A percentile compares a stretch with the other conserved stretches of the same genome.
These are phyloP conservation scores for Periconia sp. DNA, from an alignment of 2,329 filamentous ascomycete species.

Conservation along the genomic window DNA sequence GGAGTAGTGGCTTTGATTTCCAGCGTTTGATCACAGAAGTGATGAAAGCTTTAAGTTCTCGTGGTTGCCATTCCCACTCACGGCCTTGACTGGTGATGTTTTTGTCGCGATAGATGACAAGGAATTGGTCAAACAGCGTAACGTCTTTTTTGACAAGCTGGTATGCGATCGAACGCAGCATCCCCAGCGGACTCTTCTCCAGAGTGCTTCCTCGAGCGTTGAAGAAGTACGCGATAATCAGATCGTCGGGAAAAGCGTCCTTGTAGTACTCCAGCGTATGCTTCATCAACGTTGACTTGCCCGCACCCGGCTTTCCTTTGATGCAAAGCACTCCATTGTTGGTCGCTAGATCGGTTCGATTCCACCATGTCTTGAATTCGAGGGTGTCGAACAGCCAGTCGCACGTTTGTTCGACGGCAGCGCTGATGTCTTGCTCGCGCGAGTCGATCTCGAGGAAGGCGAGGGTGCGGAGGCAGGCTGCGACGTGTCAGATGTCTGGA, in stretches of 20 bases:
- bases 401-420: slow-evolving; percentile 6
- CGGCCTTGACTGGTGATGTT: slow-evolving; percentile 9
- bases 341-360: neutral
- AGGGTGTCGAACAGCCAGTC: slow-evolving; percentile 7
- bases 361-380: slow-evolving; percentile 6
- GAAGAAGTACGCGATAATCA: slow-evolving; percentile 19
- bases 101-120: slow-evolving; percentile 5
- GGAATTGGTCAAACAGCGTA: slow-evolving; percentile 3
- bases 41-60: slow-evolving; percentile 8
- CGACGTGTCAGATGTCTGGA: slow-evolving; percentile 5
- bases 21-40: slow-evolving; percentile 18
- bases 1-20: slow-evolving; percentile 13
- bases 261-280: slow-evolving; percentile 7
- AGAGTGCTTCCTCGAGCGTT: slow-evolving; percentile 15
- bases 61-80: slow-evolving; percentile 5
- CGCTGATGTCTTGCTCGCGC: slow-evolving; percentile 5
- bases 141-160: slow-evolving; percentile 17
- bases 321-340: slow-evolving; percentile 46
- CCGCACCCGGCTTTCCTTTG: slow-evolving; percentile 27
- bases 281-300: slow-evolving; percentile 46
- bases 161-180: slow-evolving; percentile 19
- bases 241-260: slow-evolving; percentile 1
- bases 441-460: slow-evolving; percentile 9
- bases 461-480: slow-evolving; percentile 10
- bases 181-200: slow-evolving; percentile 15